phyloP scores from a whole-genome alignment of 805 yeast genomes.

The Vanderwaltozyma verrucispora region DNA sequence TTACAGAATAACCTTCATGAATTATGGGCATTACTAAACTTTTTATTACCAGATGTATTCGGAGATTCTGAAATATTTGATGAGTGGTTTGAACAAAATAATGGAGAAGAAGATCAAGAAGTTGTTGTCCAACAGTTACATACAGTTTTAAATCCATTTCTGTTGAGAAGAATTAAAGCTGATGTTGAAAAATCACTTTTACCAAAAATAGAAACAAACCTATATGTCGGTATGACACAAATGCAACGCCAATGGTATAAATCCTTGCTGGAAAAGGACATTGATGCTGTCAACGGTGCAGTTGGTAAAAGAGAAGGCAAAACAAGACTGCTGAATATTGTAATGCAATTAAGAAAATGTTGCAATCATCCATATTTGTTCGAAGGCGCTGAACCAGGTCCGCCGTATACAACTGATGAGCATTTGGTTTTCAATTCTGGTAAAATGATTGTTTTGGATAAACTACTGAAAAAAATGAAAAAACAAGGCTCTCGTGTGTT shows the following conservation, averaged over 20 bases:
- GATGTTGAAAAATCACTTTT: conserved; percentile 87
- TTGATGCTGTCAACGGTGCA: conserved; percentile 93
- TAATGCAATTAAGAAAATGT: conserved; percentile 93
- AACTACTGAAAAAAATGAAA: conserved; percentile 60
- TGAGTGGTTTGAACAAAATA: conserved; percentile 62
- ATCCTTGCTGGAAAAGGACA: conserved; percentile 78
- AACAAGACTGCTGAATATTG: conserved; percentile 82
- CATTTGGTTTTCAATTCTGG: conserved; percentile 86
- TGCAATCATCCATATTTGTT: conserved; percentile 95
- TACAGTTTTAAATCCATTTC: conserved; percentile 77
- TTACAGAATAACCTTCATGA: conserved; percentile 91
- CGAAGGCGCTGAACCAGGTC: conserved; percentile 99
- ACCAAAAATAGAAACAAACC: conserved; percentile 83
- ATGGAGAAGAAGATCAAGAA: conserved; percentile 54
- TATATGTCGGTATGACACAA: conserved; percentile 89
- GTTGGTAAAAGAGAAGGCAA: conserved; percentile 92
- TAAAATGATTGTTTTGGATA: conserved; percentile 82
- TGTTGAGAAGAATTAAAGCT: conserved; percentile 79
- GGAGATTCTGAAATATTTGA: conserved; percentile 86
- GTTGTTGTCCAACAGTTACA: conserved; percentile 80
- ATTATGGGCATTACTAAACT: conserved; percentile 89
- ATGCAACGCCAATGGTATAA: conserved; percentile 94
- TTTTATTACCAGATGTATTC: conserved; percentile 86
- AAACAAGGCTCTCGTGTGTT: conserved; percentile 79
- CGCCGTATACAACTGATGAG: conserved; percentile 93